Base-by-base conservation (phyloP, 208 protist genomes). In the Wallacemonas sp. region DNA sequence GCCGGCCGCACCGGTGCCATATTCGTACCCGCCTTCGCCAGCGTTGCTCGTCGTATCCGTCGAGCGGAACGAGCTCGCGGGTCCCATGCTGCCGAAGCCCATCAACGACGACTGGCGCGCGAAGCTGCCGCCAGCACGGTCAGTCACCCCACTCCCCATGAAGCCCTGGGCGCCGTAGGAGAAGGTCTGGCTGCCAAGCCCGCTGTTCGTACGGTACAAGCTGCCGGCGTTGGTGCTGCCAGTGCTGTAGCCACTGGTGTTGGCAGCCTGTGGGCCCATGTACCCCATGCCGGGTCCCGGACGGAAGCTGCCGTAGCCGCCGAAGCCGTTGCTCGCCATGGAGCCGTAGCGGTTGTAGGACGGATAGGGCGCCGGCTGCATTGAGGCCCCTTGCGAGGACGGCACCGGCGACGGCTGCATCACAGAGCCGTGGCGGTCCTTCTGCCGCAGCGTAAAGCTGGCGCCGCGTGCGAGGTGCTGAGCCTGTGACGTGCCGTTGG, bases 191-290 rank as follows among this genome's bases (percentile, higher is more conserved):
- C 39, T 48, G 55, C 39, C 39, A 3, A 81, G 0, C 19, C 72
- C 68, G 55, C 78, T 80, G 63, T 67, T 68, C 37, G 68, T 65
- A 34, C 70, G 78, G 38, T 69, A 74, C 24, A 84, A 61, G 21
- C 64, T 71, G 26, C 59, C 65, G 2, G 66, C 69, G 17, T 66
- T 63, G 42, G 32, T 27, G 37, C 71, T 78, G 32, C 42, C 46
- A 29, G 46, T 68, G 60, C 38, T 52, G 42, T 52, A 63, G 57
- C 2, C 37, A 42, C 39, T 53, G 24, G 37, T 42, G 58, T 37
- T 42, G 38, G 57, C 38, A 10, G 26, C 59, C 6, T 36, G 3
- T 1, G 33, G 10, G 41, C 17, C 8, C 29, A 57, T 53, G 44
- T 66, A 30, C n/a, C 39, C 58, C 55, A 39, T 62, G 41, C 29